phyloP scores from a whole-genome alignment of 495 filamentous ascomycete species.

The Neurospora sp. region DNA sequence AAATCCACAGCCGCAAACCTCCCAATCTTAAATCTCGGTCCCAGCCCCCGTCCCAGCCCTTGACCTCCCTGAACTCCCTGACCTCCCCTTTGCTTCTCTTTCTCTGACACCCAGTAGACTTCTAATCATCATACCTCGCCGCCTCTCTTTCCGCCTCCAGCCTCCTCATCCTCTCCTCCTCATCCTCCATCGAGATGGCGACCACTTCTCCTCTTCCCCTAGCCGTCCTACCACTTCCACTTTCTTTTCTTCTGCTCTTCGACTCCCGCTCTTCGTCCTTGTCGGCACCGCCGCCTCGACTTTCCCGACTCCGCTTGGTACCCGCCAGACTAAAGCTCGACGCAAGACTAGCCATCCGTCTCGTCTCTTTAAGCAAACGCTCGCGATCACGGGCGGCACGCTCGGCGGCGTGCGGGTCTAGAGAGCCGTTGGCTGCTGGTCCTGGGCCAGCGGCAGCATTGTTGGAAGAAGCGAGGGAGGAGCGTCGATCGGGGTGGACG shows the following conservation, averaged over 20 bases:
- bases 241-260: slow-evolving; percentile 34
- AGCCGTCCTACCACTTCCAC: slow-evolving; percentile 11
- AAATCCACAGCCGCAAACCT: neutral
- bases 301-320: slow-evolving; percentile 18
- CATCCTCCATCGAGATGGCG: slow-evolving; percentile 21
- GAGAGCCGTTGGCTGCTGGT: slow-evolving; percentile 8
- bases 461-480: slow-evolving; percentile 28
- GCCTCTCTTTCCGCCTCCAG: slow-evolving; percentile 39
- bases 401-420: slow-evolving; percentile 65
- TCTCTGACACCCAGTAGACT: too few species aligned
- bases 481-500: slow-evolving; percentile 21
- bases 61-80: neutral
- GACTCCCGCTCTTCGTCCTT: slow-evolving; percentile 14
- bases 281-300: neutral
- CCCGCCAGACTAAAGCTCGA: slow-evolving; percentile 29
- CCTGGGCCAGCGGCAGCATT: slow-evolving; percentile 24
- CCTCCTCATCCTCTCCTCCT: slow-evolving; percentile 42
- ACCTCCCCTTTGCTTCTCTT: neutral
- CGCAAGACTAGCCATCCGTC: slow-evolving; percentile 52
- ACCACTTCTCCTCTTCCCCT: slow-evolving; percentile 39
- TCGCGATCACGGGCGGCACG: slow-evolving; percentile 69
- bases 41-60: neutral
- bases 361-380: slow-evolving; percentile 65
- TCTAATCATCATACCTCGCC: slow-evolving; percentile 30
- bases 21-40: neutral